A percentile compares a stretch with the other conserved stretches of the same genome.
Conservation (phyloP, 2,329 filamentous ascomycete species). For the Periconia sp. region DNA sequence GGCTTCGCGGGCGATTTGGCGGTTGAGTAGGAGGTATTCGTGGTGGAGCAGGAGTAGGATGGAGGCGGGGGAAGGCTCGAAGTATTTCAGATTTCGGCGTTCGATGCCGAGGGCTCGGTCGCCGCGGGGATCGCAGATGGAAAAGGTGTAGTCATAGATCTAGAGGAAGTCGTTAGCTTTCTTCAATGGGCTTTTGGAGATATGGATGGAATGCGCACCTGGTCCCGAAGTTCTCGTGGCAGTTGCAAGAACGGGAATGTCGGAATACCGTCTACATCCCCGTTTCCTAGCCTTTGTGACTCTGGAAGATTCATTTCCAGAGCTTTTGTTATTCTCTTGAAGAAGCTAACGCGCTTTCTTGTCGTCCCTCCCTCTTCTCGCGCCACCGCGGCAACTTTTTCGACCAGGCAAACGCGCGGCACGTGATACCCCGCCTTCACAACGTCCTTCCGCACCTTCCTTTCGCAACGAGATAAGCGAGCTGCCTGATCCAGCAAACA, state of each 20-base stretch:
- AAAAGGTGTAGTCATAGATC: slow-evolving; percentile 40
- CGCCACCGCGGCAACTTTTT: too few relatives aligned
- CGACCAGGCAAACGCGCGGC: neutral
- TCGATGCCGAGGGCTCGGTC: slow-evolving; percentile 39
- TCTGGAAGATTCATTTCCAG: too few relatives aligned
- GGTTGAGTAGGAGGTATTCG: slow-evolving; percentile 41
- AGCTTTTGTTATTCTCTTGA: neutral
- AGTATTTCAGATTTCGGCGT: slow-evolving; percentile 40
- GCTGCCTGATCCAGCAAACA: neutral
- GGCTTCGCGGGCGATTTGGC: slow-evolving; percentile 41
- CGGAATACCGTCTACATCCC: neutral
- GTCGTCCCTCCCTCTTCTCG: too few relatives aligned
- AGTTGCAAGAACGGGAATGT: slow-evolving; percentile 39
- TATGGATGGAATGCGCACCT: slow-evolving; percentile 21
- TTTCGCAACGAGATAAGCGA: neutral
- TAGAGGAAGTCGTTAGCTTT: slow-evolving; percentile 12
- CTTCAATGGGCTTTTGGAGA: neutral
- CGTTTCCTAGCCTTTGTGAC: too few relatives aligned
- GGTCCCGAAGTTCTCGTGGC: slow-evolving; percentile 46
- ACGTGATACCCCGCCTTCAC: slow-evolving; percentile 6
- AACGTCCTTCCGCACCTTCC: neutral
- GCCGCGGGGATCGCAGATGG: slow-evolving; percentile 30
- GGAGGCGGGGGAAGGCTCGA: slow-evolving; percentile 35
- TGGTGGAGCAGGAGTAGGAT: slow-evolving; percentile 43
- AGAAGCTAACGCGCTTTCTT: neutral